phyloP scores from a whole-genome alignment of 768 basidiomycete genomes.

The Rhizopogon salebrosus region DNA sequence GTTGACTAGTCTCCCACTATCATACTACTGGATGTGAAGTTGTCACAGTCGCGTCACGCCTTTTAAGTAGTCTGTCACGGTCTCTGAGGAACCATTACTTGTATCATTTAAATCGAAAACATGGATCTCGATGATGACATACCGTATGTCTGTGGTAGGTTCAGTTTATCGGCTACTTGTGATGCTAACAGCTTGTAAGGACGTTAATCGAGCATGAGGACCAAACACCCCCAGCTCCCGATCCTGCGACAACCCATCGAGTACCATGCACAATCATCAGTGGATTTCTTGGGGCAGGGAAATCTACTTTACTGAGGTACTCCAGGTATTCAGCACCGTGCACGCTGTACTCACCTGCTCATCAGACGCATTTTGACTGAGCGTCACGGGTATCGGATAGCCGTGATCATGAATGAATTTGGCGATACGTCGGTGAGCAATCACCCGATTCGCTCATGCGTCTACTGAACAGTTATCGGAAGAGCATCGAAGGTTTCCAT shows the following conservation, averaged over 20 bases:
- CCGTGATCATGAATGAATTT: slow-evolving; percentile 98
- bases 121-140: slow-evolving; percentile 58
- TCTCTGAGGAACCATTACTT: too few relatives aligned
- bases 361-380: slow-evolving; percentile 83
- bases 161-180: slow-evolving; percentile 3
- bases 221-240: background rate
- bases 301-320: slow-evolving; percentile 85
- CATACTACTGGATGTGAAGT: too few relatives aligned
- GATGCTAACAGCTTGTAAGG: slow-evolving; percentile 7
- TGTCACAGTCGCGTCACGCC: too few relatives aligned
- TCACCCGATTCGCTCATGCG: background rate
- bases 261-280: slow-evolving; percentile 93
- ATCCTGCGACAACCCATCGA: slow-evolving; percentile 17
- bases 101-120: background rate
- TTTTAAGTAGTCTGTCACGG: too few relatives aligned
- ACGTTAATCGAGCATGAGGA: slow-evolving; percentile 28
- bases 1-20: too few relatives aligned
- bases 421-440: slow-evolving; percentile 83
- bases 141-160: slow-evolving; percentile 37
- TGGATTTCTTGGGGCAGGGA: slow-evolving; percentile 92
- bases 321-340: slow-evolving; percentile 14
- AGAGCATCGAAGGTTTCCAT: slow-evolving; percentile 87
- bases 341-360: background rate
- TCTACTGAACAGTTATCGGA: slow-evolving; percentile 13
- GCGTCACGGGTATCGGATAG: slow-evolving; percentile 91